Evolutionary conservation across 2,329 filamentous ascomycete species (phyloP).

Genomic region (Zarea fungicola): DNA sequence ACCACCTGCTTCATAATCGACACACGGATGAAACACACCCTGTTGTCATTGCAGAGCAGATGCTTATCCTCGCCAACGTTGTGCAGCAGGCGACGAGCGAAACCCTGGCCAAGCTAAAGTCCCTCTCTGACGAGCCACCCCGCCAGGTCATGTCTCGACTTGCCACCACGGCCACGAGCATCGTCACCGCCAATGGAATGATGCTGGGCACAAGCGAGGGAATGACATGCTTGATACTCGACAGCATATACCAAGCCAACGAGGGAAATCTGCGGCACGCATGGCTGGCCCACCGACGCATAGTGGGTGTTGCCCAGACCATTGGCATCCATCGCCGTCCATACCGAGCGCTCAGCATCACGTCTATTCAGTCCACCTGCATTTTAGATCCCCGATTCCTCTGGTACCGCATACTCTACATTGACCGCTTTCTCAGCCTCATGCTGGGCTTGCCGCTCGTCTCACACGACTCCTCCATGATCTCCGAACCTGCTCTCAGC

Average conservation of each 20-base stretch:
- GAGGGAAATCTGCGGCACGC: slow-evolving; percentile 45
- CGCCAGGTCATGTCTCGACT: slow-evolving; percentile 21
- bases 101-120: neutral
- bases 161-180: slow-evolving; percentile 24
- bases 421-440: slow-evolving; percentile 34
- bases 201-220: slow-evolving; percentile 44
- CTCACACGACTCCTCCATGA: slow-evolving; percentile 20
- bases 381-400: slow-evolving; percentile 19
- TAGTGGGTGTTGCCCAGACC: slow-evolving; percentile 43
- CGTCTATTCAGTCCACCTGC: slow-evolving; percentile 8
- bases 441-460: slow-evolving; percentile 35
- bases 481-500: slow-evolving; percentile 15
- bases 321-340: slow-evolving; percentile 17
- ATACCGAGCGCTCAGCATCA: neutral
- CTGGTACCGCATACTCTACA: slow-evolving; percentile 34
- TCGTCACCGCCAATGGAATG: slow-evolving; percentile 44
- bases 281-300: slow-evolving; percentile 46
- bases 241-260: slow-evolving; percentile 43
- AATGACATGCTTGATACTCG: slow-evolving; percentile 43
- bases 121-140: slow-evolving; percentile 12
- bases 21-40: slow-evolving; percentile 22
- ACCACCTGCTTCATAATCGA: slow-evolving; percentile 1
- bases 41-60: slow-evolving; percentile 28
- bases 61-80: slow-evolving; percentile 28
- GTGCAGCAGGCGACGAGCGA: slow-evolving; percentile 16